A percentile compares a stretch with the other conserved stretches of the same genome.
phyloP scores from a whole-genome alignment of 768 basidiomycete genomes.

The Mycena indigotica region DNA sequence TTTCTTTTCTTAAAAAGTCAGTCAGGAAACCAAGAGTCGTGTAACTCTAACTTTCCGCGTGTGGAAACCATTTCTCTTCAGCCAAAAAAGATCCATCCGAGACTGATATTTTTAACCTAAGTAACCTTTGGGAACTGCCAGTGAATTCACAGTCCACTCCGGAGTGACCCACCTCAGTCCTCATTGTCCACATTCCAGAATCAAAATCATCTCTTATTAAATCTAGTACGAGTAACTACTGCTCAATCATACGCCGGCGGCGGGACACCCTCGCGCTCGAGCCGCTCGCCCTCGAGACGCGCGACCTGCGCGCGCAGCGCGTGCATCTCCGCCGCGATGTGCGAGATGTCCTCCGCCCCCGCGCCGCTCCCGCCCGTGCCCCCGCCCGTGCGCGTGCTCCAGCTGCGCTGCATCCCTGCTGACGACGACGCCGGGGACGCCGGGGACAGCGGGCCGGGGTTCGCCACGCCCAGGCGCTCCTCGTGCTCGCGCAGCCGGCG shows the following conservation, averaged over 20 bases:
- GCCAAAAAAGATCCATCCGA: too few relatives aligned
- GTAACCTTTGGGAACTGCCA: too few relatives aligned
- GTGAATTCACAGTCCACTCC: too few relatives aligned
- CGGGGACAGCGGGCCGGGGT: background rate
- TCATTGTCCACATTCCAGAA: too few relatives aligned
- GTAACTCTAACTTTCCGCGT: too few relatives aligned
- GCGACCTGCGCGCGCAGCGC: slow-evolving; percentile 21
- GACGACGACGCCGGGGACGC: background rate
- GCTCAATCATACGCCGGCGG: slow-evolving; percentile 14
- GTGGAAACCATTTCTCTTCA: too few relatives aligned
- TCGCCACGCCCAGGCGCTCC: background rate
- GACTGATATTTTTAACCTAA: too few relatives aligned
- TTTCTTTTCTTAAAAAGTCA: too few relatives aligned
- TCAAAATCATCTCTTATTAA: too few relatives aligned
- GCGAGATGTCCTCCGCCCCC: background rate
- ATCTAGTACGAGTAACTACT: too few relatives aligned
- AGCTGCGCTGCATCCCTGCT: background rate
- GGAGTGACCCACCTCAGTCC: too few relatives aligned
- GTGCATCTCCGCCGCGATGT: slow-evolving; percentile 20
- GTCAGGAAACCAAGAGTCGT: too few relatives aligned
- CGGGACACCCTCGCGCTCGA: background rate
- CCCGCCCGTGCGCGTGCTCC: background rate
- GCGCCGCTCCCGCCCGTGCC: background rate
- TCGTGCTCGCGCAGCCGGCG: background rate
- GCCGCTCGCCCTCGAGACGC: slow-evolving; percentile 12